These are phyloP conservation scores for Mortierella claussenii DNA, from an alignment of 192 early-diverging fungal genomes.

Conservation along the genomic window DNA sequence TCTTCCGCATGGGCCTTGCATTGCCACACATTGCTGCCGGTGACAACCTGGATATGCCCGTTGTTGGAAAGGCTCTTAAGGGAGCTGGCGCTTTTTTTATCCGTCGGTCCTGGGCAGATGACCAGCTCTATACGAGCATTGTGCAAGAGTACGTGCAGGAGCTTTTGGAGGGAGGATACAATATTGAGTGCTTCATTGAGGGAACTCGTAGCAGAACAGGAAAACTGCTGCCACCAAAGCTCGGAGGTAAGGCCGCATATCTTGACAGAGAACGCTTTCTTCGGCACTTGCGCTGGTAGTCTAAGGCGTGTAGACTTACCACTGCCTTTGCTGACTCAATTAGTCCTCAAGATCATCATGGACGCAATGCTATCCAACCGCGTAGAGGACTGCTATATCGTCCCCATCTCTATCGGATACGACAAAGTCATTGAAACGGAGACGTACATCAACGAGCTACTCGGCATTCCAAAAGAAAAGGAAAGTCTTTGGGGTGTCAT, in stretches of 20 bases:
- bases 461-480: conserved; percentile 84
- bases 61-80: conserved; percentile 73
- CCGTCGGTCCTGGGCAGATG: conserved; percentile 80
- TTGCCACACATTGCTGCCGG: conserved; percentile 88
- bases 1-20: conserved; percentile 82
- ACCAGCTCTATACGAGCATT: conserved; percentile 75
- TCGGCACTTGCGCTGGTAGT: not conserved
- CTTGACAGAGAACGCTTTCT: not conserved
- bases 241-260: conserved; percentile 59
- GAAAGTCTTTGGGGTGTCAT: conserved; percentile 78
- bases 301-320: not conserved
- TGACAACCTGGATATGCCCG: conserved; percentile 84
- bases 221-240: conserved; percentile 82
- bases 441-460: conserved; percentile 80
- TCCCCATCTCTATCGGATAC: conserved; percentile 86
- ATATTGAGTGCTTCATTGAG: conserved; percentile 86
- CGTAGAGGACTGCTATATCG: conserved; percentile 75
- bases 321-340: not conserved
- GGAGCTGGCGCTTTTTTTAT: conserved; percentile 84
- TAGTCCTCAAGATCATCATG: conserved; percentile 82
- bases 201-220: conserved; percentile 85
- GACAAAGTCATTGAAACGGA: conserved; percentile 88
- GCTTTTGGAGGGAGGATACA: conserved; percentile 77
- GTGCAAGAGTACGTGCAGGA: conserved; percentile 81
- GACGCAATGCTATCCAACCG: conserved; percentile 72